These are phyloP conservation scores for Platanthera zijinensis DNA, from an alignment of 106 monocot genomes.

Conservation along the genomic window DNA sequence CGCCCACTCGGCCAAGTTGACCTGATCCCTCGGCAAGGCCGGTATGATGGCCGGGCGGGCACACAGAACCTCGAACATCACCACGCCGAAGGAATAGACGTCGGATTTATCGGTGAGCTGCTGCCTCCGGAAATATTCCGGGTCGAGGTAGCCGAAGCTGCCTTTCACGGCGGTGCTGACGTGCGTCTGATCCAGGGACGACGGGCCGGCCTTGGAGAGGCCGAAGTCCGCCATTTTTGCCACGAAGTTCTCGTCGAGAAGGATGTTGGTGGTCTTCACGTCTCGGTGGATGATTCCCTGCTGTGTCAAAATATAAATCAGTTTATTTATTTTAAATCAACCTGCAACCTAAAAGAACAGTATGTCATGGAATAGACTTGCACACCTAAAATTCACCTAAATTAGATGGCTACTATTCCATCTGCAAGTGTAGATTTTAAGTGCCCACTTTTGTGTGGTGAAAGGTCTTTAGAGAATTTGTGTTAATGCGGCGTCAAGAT, in stretches of 20 bases:
- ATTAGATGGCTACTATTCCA: no score
- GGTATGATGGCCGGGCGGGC: constrained; percentile 48
- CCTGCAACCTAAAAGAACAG: no score
- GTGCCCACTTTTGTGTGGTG: no score
- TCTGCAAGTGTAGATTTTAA: no score
- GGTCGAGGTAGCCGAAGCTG: constrained; percentile 53
- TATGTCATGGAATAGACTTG: no score
- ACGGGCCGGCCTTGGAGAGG: constrained; percentile 40
- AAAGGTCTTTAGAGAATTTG: no score
- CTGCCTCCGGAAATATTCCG: constrained; percentile 58
- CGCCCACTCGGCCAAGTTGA: constrained; percentile 63
- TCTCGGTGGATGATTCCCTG: constrained; percentile 55
- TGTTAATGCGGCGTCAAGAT: no score
- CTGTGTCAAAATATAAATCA: no score
- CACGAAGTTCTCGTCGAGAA: constrained; percentile 32
- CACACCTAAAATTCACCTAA: no score
- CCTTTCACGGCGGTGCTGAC: constrained; percentile 75
- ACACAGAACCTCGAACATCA: constrained; percentile 61
- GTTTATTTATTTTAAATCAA: no score
- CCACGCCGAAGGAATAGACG: constrained; percentile 68
- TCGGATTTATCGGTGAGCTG: constrained; percentile 69
- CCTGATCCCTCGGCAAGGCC: constrained; percentile 46
- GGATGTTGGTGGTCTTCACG: constrained; percentile 58
- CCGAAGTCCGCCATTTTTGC: constrained; percentile 37
- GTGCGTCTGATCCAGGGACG: constrained; percentile 48